Conservation (phyloP, 345 rosid genomes). For the Kernera saxatilis region DNA sequence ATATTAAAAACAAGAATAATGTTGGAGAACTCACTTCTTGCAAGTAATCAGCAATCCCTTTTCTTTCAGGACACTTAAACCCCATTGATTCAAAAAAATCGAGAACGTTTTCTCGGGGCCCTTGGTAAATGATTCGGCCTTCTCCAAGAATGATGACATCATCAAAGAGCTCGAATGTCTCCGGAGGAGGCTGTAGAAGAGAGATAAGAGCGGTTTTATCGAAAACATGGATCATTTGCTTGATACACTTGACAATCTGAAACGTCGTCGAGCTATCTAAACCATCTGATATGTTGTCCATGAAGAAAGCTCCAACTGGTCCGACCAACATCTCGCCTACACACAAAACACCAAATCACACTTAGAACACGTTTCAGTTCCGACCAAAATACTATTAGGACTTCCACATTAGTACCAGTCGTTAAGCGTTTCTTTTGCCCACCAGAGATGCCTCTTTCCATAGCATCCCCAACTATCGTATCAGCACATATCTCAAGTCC, state of each 20-base stretch:
- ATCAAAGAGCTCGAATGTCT: constrained; percentile 69
- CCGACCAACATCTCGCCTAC: constrained; percentile 77
- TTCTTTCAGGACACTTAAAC: constrained; percentile 69
- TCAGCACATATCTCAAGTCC: constrained; percentile 68
- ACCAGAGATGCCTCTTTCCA: constrained; percentile 69
- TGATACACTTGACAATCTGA: constrained; percentile 55
- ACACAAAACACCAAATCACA: background rate
- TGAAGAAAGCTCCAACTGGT: constrained; percentile 55
- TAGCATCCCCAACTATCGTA: constrained; percentile 51
- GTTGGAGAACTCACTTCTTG: constrained; percentile 53
- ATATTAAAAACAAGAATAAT: background rate
- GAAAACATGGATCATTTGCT: constrained; percentile 48
- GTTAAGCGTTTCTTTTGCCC: constrained; percentile 70
- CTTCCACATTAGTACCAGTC: constrained; percentile 38
- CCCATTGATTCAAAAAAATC: constrained; percentile 59
- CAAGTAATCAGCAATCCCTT: constrained; percentile 72
- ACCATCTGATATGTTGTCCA: constrained; percentile 85
- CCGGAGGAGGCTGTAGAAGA: constrained; percentile 83
- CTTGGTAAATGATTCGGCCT: constrained; percentile 65
- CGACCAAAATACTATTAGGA: background rate
- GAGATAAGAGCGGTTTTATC: constrained; percentile 62
- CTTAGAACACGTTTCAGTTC: background rate
- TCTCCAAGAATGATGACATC: constrained; percentile 67
- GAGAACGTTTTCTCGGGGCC: constrained; percentile 52
- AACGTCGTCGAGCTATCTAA: constrained; percentile 75